Evolutionary conservation across 495 filamentous ascomycete genomes (phyloP).

Genomic region (Jackrogersella multiformis): DNA sequence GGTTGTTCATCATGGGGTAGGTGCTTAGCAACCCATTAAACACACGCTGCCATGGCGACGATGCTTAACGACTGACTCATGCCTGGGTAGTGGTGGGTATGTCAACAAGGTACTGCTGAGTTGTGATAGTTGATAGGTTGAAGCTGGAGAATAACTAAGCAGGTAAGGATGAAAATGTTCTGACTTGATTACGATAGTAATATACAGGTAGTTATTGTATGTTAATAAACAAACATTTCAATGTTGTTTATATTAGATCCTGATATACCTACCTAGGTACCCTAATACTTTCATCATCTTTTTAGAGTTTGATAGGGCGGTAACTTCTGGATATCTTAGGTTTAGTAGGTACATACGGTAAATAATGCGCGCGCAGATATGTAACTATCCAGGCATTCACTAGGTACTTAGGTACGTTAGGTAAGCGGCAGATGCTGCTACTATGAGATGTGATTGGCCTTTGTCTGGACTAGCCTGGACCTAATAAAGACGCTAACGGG

Average conservation of each 20-base stretch:
- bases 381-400: too few relatives aligned
- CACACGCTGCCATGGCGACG: conserved; percentile 22
- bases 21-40: conserved; percentile 5
- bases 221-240: conserved; percentile 34
- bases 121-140: conserved; percentile 15
- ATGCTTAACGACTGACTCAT: conserved; percentile 24
- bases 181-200: conserved; percentile 25
- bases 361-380: too few relatives aligned
- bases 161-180: conserved; percentile 8
- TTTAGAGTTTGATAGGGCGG: conserved; percentile 1
- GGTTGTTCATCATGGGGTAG: conserved; percentile 13
- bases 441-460: conserved; percentile 10
- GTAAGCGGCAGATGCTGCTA: conserved; percentile 8
- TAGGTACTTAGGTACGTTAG: too few relatives aligned
- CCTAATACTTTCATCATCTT: conserved; percentile 22
- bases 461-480: conserved; percentile 14
- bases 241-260: conserved; percentile 17
- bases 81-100: conserved; percentile 23
- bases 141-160: background rate
- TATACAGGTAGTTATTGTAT: conserved; percentile 16
- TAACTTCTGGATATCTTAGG: conserved; percentile 18
- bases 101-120: conserved; percentile 7
- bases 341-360: too few relatives aligned
- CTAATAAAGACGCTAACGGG: conserved; percentile 17
- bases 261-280: too few relatives aligned